These are phyloP conservation scores for Suillus discolor DNA, from an alignment of 768 basidiomycete species.

Conservation along the genomic window DNA sequence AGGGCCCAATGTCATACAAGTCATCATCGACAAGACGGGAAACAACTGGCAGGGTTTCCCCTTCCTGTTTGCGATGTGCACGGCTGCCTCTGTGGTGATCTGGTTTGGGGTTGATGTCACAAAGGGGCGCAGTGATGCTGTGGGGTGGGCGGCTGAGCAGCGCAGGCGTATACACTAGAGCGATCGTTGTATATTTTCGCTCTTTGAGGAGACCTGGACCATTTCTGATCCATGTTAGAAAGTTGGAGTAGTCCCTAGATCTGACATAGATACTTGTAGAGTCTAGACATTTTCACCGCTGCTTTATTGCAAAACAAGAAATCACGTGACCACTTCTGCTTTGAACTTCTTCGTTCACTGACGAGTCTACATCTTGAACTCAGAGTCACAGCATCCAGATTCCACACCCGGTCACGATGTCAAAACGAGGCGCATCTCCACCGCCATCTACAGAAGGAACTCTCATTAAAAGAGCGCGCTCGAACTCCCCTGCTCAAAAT, in stretches of 20 bases:
- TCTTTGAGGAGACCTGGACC: neutral
- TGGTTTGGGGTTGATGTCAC: conserved; percentile 73
- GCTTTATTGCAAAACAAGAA: neutral
- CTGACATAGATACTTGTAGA: neutral
- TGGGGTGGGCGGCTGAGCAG: conserved; percentile 50
- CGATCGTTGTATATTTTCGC: neutral
- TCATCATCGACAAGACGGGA: conserved; percentile 71
- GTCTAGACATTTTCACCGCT: too few relatives aligned
- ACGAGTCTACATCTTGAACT: neutral
- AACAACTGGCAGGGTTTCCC: conserved; percentile 86
- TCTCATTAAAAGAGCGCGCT: conserved; percentile 63
- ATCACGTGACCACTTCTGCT: neutral
- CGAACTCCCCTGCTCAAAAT: conserved; percentile 53
- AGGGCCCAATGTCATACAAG: conserved; percentile 84
- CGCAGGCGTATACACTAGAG: conserved; percentile 10
- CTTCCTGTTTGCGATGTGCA: conserved; percentile 76
- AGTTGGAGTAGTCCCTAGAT: neutral
- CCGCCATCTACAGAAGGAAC: conserved; percentile 46
- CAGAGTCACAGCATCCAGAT: too few relatives aligned
- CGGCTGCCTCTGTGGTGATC: conserved; percentile 66
- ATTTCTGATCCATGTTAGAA: neutral
- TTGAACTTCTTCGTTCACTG: neutral
- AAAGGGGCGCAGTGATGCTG: conserved; percentile 64
- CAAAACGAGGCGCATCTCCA: conserved; percentile 69
- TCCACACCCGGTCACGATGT: conserved; percentile 53